Evolutionary conservation across 1,284 basidiomycete species (phyloP), one percentile per base, ranked within the genome.

Genomic region (Austroboletus sp.): DNA sequence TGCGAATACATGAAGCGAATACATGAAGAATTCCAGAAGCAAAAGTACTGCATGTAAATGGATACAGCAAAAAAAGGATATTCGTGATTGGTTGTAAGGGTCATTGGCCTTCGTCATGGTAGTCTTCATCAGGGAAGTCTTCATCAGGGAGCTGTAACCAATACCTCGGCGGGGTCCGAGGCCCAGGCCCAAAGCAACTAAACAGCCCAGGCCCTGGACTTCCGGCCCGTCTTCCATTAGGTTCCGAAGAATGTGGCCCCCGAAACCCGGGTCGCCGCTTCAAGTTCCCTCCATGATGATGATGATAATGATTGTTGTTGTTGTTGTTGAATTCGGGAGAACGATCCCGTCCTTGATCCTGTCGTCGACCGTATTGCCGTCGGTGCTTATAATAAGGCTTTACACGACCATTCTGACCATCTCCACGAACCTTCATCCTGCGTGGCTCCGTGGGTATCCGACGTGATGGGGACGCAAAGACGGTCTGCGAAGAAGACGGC

Each of bases 391-490:
- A 15, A 16, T 40, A 38, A 19, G 48, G 29, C 11, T 40, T 40
- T n/a, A 3, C 25, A 3, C 6, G 48, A 17, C 17, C 25, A 16
- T 36, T 25, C 12, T 21, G 44, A 19, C 3, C 21, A 15, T 45
- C 48, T 17, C 25, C 38, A n/a, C 29, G 47, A 4, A 40, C 39
- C 36, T 42, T 37, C 33, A 42, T 21, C 23, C 38, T 42, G 16
- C 38, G 51, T 7, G 49, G 47, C 17, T 46, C 54, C 15, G 37
- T 49, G 4, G 51, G 48, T 19, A 48, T 34, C 25, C 44, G 50
- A 23, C 44, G 38, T 30, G 36, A 39, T 37, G 29, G 15, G 8
- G 47, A 10, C 0, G 40, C 7, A 4, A 54, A 46, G 29, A 19
- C 9, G 6, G 35, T 36, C 25, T 52, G 46, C 3, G 48, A 38